These are phyloP conservation scores for Trichoderma harzianum DNA, from an alignment of 2,329 filamentous ascomycete species.

Conservation along the genomic window DNA sequence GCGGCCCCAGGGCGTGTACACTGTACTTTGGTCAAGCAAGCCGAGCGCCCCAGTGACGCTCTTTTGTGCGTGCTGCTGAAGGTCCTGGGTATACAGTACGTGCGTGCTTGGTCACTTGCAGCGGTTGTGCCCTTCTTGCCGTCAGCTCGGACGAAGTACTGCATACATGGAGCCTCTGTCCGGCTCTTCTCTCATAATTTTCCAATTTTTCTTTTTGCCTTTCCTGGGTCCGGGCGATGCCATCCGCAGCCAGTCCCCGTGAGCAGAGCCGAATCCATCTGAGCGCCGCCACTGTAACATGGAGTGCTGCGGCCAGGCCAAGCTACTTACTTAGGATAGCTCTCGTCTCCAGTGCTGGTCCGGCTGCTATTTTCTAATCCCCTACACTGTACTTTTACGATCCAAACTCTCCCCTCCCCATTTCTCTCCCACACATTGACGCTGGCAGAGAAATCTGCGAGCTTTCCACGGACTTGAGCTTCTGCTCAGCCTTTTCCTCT, in stretches of 20 bases:
- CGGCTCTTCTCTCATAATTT: background rate
- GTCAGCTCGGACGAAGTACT: background rate
- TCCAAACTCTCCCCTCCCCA: slow-evolving; percentile 11
- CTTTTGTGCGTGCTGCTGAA: background rate
- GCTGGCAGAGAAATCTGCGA: background rate
- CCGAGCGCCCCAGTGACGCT: slow-evolving; percentile 1
- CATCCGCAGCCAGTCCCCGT: slow-evolving; percentile 6
- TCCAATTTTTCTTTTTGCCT: background rate
- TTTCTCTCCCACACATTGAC: slow-evolving; percentile 17
- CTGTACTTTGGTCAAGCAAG: background rate
- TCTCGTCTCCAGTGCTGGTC: background rate
- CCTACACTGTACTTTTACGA: slow-evolving; percentile 8
- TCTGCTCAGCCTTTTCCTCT: background rate
- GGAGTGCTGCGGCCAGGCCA: background rate
- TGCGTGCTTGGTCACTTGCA: background rate
- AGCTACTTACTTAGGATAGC: background rate
- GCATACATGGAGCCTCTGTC: background rate
- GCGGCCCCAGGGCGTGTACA: background rate
- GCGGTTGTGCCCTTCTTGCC: background rate
- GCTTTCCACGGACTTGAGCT: background rate
- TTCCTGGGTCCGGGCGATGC: background rate
- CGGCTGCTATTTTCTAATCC: background rate
- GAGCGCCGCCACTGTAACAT: slow-evolving; percentile 15
- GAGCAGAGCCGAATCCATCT: slow-evolving; percentile 15
- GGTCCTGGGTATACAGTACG: background rate